phyloP scores from a whole-genome alignment of 805 yeast genomes.

The Nakazawaea molendinolei region DNA sequence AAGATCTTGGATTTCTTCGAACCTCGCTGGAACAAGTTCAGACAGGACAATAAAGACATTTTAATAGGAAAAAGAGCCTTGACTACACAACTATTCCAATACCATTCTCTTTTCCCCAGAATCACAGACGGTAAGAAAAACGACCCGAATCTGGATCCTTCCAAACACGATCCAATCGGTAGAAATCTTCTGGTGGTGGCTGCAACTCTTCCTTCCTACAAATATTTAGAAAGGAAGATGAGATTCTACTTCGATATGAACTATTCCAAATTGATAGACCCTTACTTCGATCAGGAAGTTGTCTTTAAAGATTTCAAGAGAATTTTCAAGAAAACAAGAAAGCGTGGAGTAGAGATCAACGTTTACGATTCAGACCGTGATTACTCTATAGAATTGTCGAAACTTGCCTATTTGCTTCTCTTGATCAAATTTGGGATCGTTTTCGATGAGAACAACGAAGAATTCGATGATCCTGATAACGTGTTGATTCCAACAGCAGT shows the following conservation, averaged over 20 bases:
- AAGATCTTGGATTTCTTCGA: not conserved
- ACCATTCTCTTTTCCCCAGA: slow-evolving; percentile 1
- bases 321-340: slow-evolving; percentile 9
- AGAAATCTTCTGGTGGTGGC: slow-evolving; percentile 3
- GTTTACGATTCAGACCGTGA: slow-evolving; percentile 6
- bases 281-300: slow-evolving; percentile 1
- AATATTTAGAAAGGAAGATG: slow-evolving; percentile 4
- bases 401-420: slow-evolving; percentile 3
- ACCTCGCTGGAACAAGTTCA: not conserved
- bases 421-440: slow-evolving; percentile 9
- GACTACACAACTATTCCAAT: slow-evolving; percentile 2
- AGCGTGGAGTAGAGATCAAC: slow-evolving; percentile 11
- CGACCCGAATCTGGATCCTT: slow-evolving; percentile 1
- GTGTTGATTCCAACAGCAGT: slow-evolving; percentile 4
- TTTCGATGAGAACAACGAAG: slow-evolving; percentile 1
- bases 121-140: slow-evolving; percentile 3
- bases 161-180: slow-evolving; percentile 8
- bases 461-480: slow-evolving; percentile 6
- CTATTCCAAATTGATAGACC: slow-evolving; percentile 1
- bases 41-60: not conserved
- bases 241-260: slow-evolving; percentile 1
- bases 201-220: slow-evolving; percentile 4
- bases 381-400: slow-evolving; percentile 4
- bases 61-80: not conserved
- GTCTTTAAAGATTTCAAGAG: slow-evolving; percentile 5